Base-by-base conservation (phyloP, 176 grass and related monocot genomes). In the Eragrostis nindensis region DNA sequence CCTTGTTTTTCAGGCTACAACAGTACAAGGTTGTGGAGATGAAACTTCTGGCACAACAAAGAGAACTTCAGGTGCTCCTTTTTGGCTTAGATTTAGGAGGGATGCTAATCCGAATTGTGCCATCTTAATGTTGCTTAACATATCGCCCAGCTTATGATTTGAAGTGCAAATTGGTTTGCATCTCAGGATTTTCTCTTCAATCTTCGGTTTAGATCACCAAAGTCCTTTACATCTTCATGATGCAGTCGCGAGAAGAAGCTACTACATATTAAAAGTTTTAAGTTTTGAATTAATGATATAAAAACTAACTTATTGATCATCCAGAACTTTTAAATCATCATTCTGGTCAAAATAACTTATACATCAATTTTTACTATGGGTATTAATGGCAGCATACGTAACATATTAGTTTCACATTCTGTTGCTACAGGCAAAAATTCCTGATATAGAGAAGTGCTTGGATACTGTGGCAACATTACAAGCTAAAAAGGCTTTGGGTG, bases 1-100 rank as follows among this genome's bases (percentile, higher is more conserved):
- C 0, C 11, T 22, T 40, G 15, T 67, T 85, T 61, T 62, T 70
- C 24, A 94, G 96, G 86, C 80, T 95, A 36, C 96, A 99, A 50
- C 93, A 99, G 69, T 99, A 99, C 68, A 95, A 91, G 82, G 82
- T 99, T 26, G 93, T 99, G 73, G 96, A 99, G 86, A 99, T 99
- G 96, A 99, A 99, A 62, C 96, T 99, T 84, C 84, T 99, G 10
- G 96, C 96, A 63, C 96, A 99, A 81, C 96, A 95, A 86, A 91
- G 96, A 41, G 96, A 99, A 74, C 93, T 99, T 83, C 96, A 99
- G 96, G 95, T 94, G 55, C 53, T 74, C 75, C 60, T 11, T 29
- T 48, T 64, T 74, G 43, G 6, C 15, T 41, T 81, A 49, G 22
- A 66, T 83, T 71, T 79, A 54, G 7, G 1, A 36, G 25, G 8